Evolutionary conservation across 768 basidiomycete species (phyloP).

Genomic region (Boletus pseudopeckii): DNA sequence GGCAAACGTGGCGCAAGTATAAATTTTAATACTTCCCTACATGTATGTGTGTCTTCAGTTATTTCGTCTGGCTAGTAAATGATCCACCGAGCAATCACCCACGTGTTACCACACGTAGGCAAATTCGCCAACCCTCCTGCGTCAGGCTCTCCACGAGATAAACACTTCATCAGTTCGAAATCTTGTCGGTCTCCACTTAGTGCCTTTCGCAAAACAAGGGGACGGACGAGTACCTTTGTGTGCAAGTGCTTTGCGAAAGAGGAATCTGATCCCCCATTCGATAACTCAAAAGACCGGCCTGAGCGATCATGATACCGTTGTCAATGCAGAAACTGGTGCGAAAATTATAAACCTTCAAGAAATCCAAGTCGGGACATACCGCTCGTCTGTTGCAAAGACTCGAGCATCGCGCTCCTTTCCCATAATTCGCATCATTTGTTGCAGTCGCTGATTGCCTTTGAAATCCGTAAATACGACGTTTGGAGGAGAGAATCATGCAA

Average conservation of each 20-base stretch:
- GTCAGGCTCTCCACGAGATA: constrained; percentile 72
- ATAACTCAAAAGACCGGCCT: constrained; percentile 88
- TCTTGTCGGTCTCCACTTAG: constrained; percentile 40
- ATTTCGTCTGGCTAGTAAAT: background rate
- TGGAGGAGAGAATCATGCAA: background rate
- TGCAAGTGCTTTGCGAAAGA: constrained; percentile 78
- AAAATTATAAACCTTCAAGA: background rate
- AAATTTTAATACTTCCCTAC: background rate
- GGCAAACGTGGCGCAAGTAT: constrained; percentile 41
- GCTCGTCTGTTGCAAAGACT: constrained; percentile 94
- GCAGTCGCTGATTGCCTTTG: constrained; percentile 87
- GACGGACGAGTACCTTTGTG: constrained; percentile 63
- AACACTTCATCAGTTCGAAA: constrained; percentile 94
- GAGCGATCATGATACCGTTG: constrained; percentile 99
- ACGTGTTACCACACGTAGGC: background rate
- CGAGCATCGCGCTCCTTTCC: constrained; percentile 82
- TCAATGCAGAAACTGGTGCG: constrained; percentile 93
- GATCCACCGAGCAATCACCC: background rate
- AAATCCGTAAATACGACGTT: background rate
- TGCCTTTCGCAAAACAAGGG: background rate
- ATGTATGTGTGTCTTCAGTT: background rate
- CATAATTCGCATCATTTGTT: constrained; percentile 99
- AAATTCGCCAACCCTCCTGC: background rate
- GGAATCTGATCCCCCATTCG: constrained; percentile 87
- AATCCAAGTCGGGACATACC: constrained; percentile 44